These are phyloP conservation scores for Conidiobolus incongruus DNA, from an alignment of 371 early-diverging fungal species.

Conservation along the genomic window DNA sequence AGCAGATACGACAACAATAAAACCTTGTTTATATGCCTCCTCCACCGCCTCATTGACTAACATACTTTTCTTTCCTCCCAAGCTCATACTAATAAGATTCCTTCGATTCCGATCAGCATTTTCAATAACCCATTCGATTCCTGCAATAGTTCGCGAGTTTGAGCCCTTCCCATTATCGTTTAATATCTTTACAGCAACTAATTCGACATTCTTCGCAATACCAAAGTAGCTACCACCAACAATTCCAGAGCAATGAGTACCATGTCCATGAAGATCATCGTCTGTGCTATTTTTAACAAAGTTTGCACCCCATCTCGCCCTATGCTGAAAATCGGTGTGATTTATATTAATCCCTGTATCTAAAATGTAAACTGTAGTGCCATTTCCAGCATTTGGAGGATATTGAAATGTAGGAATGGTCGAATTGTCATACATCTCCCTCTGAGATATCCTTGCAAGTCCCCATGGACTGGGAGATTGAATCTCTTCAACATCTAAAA, in stretches of 20 bases:
- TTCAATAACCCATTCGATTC: conserved; percentile 9
- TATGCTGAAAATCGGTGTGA: conserved; percentile 62
- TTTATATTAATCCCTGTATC: conserved; percentile 46
- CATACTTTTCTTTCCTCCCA: conserved; percentile 4
- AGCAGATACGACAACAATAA: conserved; percentile 36
- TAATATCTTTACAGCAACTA: conserved; percentile 42
- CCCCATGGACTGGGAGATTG: conserved; percentile 18
- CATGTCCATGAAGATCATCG: conserved; percentile 20
- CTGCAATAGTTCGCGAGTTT: conserved; percentile 10
- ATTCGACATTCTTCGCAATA: conserved; percentile 22
- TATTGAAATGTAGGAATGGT: conserved; percentile 14
- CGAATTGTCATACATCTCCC: conserved; percentile 10
- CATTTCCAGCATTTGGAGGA: conserved; percentile 17
- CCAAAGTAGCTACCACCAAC: conserved; percentile 28
- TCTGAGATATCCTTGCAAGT: conserved; percentile 22
- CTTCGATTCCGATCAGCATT: neutral
- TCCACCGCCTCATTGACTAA: conserved; percentile 10
- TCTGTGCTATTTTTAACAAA: conserved; percentile 21
- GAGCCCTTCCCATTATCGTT: conserved; percentile 12
- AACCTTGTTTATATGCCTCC: conserved; percentile 9
- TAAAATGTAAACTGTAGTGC: conserved; percentile 40
- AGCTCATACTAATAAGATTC: conserved; percentile 7
- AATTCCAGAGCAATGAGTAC: conserved; percentile 63
- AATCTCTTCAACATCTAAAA: neutral
- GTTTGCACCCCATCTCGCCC: conserved; percentile 48